A percentile compares a stretch with the other conserved stretches of the same genome.
These are phyloP conservation scores for Thalassiosira profunda DNA, from an alignment of 108 stramenopile species.

Conservation along the genomic window DNA sequence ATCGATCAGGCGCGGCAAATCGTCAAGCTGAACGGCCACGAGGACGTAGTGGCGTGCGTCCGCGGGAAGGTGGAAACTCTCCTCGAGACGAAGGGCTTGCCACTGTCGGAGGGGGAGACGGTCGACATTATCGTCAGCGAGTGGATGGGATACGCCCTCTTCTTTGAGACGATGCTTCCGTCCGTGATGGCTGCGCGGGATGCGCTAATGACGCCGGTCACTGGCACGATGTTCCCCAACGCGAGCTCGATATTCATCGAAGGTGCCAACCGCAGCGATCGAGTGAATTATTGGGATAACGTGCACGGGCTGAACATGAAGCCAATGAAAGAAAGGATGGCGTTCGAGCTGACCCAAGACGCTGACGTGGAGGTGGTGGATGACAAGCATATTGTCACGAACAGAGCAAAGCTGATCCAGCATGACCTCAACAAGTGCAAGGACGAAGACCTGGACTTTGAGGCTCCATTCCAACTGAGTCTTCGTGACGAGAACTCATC, in stretches of 20 bases:
- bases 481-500: constrained; percentile 6
- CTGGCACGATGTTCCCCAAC: constrained; percentile 61
- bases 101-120: constrained; percentile 43
- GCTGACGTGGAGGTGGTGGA: constrained; percentile 83
- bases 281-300: constrained; percentile 69
- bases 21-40: constrained; percentile 67
- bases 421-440: constrained; percentile 75
- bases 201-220: constrained; percentile 51
- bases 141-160: constrained; percentile 95
- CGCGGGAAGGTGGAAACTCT: constrained; percentile 77
- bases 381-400: constrained; percentile 52
- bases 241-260: constrained; percentile 47
- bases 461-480: constrained; percentile 44
- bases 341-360: constrained; percentile 58
- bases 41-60: constrained; percentile 53
- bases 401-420: constrained; percentile 50
- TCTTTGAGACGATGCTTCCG: constrained; percentile 93
- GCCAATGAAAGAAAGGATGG: constrained; percentile 74
- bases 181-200: constrained; percentile 82
- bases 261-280: constrained; percentile 41
- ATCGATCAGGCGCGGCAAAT: constrained; percentile 66
- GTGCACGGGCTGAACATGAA: constrained; percentile 89
- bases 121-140: constrained; percentile 92
- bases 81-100: constrained; percentile 40
- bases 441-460: constrained; percentile 68